phyloP scores from a whole-genome alignment of 371 early-diverging fungal genomes.

The Rhizopus arrhizus region DNA sequence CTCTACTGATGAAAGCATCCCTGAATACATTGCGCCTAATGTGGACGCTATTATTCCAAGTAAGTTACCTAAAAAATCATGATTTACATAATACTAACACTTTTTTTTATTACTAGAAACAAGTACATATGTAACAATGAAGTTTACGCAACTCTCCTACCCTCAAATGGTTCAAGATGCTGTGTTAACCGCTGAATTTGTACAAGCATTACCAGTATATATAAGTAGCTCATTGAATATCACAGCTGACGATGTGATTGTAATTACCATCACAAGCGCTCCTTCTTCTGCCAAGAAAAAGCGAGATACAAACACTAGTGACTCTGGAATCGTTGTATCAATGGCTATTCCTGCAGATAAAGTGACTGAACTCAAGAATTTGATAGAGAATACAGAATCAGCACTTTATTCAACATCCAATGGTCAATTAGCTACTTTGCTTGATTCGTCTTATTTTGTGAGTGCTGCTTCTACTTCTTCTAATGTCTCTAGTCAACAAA shows the following conservation, averaged over 20 bases:
- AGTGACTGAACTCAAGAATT: constrained; percentile 24
- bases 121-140: constrained; percentile 41
- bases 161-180: constrained; percentile 49
- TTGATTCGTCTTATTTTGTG: constrained; percentile 37
- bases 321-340: constrained; percentile 41
- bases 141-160: constrained; percentile 47
- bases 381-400: constrained; percentile 31
- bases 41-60: constrained; percentile 49
- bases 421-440: constrained; percentile 43
- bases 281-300: constrained; percentile 21
- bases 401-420: constrained; percentile 37
- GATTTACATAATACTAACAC: too few species aligned
- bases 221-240: constrained; percentile 33
- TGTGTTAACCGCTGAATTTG: constrained; percentile 50
- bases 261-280: constrained; percentile 46
- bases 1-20: constrained; percentile 12
- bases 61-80: constrained; percentile 4
- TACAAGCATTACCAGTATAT: constrained; percentile 40
- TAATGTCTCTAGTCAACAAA: constrained; percentile 2
- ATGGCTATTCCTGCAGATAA: constrained; percentile 38
- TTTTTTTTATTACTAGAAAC: constrained; percentile 14
- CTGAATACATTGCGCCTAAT: constrained; percentile 54
- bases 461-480: neutral
- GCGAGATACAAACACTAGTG: neutral
- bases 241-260: constrained; percentile 47